Percentiles rank a stretch among this genome's conserved stretches.
These are phyloP conservation scores for Malassezia dermatis DNA, from an alignment of 1,284 basidiomycete genomes.

Conservation along the genomic window DNA sequence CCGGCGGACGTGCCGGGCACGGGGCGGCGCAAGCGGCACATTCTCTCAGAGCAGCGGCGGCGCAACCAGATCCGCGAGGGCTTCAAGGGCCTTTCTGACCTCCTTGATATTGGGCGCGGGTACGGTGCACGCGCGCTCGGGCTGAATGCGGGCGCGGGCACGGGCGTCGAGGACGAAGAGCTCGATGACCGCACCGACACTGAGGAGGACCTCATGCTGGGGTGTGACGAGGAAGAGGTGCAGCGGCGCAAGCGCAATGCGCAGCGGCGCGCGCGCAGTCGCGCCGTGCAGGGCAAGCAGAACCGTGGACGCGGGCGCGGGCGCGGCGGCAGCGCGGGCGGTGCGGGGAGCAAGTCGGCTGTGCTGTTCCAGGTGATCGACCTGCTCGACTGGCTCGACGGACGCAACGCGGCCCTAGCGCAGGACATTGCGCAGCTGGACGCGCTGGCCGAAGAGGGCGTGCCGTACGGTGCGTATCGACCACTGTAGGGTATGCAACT, in stretches of 20 bases:
- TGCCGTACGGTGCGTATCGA: background rate
- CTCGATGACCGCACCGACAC: slow-evolving; percentile 39
- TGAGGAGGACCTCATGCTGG: slow-evolving; percentile 24
- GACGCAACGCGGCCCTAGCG: slow-evolving; percentile 27
- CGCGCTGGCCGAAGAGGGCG: background rate
- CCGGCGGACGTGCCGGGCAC: background rate
- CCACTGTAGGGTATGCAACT: background rate
- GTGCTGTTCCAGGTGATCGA: slow-evolving; percentile 47
- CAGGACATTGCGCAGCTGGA: slow-evolving; percentile 33
- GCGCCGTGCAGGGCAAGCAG: background rate
- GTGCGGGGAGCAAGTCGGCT: slow-evolving; percentile 40
- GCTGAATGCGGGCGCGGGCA: slow-evolving; percentile 39
- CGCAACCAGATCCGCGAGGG: slow-evolving; percentile 44
- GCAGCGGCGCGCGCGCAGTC: slow-evolving; percentile 12
- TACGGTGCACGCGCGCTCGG: slow-evolving; percentile 43
- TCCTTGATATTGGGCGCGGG: slow-evolving; percentile 39
- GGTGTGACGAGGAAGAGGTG: slow-evolving; percentile 17
- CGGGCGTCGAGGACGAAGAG: slow-evolving; percentile 45
- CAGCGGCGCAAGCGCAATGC: slow-evolving; percentile 16
- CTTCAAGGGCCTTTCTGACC: slow-evolving; percentile 42
- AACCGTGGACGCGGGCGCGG: slow-evolving; percentile 25
- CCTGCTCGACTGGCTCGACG: slow-evolving; percentile 41
- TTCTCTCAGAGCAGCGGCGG: slow-evolving; percentile 34
- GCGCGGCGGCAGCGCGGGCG: slow-evolving; percentile 41
- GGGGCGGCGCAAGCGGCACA: slow-evolving; percentile 12